phyloP scores from a whole-genome alignment of 805 yeast species.

The Candida maesae region DNA sequence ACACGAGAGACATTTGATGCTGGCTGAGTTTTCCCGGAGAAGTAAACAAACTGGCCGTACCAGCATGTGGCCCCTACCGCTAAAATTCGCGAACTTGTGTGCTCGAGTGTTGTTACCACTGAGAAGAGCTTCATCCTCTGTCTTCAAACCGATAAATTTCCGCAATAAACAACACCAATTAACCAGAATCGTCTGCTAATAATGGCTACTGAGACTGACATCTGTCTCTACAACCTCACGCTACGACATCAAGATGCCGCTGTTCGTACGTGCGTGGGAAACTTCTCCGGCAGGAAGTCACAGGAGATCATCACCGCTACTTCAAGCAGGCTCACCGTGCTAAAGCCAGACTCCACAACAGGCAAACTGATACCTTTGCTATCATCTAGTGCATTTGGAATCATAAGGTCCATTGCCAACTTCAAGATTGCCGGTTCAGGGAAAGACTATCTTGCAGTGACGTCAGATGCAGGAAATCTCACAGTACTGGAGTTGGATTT shows the following conservation, averaged over 20 bases:
- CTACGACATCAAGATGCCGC: slow-evolving; percentile 57
- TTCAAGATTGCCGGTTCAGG: slow-evolving; percentile 51
- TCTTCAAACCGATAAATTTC: too few relatives aligned
- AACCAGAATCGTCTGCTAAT: neutral
- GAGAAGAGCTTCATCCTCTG: too few relatives aligned
- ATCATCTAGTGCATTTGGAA: slow-evolving; percentile 51
- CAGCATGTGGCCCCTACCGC: neutral
- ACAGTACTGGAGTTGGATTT: slow-evolving; percentile 46
- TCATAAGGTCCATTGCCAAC: slow-evolving; percentile 48
- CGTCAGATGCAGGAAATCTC: slow-evolving; percentile 79
- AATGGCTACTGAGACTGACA: slow-evolving; percentile 13
- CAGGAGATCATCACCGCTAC: slow-evolving; percentile 64
- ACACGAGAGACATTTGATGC: neutral
- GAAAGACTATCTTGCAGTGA: slow-evolving; percentile 56
- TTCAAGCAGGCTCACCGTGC: slow-evolving; percentile 50
- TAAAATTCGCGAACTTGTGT: too few relatives aligned
- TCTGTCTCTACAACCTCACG: slow-evolving; percentile 66
- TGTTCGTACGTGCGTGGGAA: slow-evolving; percentile 58
- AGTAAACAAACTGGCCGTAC: slow-evolving; percentile 12
- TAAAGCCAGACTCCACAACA: slow-evolving; percentile 46
- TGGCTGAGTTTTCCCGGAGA: neutral
- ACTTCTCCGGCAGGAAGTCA: slow-evolving; percentile 52
- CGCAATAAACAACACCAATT: neutral
- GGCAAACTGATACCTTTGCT: slow-evolving; percentile 49
- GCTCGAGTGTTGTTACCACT: too few relatives aligned